These are phyloP conservation scores for Forsythia viridissima DNA, from an alignment of 257 asterid species.

Conservation along the genomic window DNA sequence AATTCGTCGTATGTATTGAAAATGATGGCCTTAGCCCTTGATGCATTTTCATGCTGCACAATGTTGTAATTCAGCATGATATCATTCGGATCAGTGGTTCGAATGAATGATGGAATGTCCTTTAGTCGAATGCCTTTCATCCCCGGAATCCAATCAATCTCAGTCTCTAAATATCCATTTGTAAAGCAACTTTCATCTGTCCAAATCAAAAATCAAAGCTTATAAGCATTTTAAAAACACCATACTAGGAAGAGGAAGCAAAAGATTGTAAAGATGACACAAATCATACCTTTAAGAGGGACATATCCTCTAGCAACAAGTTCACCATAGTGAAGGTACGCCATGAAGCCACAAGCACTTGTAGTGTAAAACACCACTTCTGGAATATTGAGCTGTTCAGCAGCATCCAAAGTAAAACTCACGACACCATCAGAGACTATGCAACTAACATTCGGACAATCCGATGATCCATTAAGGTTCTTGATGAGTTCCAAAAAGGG, in stretches of 20 bases:
- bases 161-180: conserved; percentile 48
- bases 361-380: conserved; percentile 39
- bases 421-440: conserved; percentile 49
- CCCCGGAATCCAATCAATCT: conserved; percentile 48
- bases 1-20: conserved; percentile 49
- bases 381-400: conserved; percentile 39
- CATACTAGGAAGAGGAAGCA: too few relatives aligned
- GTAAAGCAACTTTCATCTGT: conserved; percentile 42
- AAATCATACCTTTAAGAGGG: conserved; percentile 40
- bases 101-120: conserved; percentile 49
- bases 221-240: too few relatives aligned
- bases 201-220: background rate
- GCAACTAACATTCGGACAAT: conserved; percentile 35
- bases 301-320: conserved; percentile 42
- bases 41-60: conserved; percentile 31
- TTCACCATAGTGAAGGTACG: conserved; percentile 29
- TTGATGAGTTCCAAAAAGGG: conserved; percentile 40
- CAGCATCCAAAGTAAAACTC: conserved; percentile 49
- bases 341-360: conserved; percentile 50
- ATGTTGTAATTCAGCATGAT: conserved; percentile 40
- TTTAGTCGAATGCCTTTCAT: conserved; percentile 46
- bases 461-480: conserved; percentile 28
- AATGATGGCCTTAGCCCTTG: conserved; percentile 36
- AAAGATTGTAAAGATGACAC: too few relatives aligned
- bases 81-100: conserved; percentile 46